phyloP scores from a whole-genome alignment of 2,329 filamentous ascomycete species.

The Alternaria triticina region DNA sequence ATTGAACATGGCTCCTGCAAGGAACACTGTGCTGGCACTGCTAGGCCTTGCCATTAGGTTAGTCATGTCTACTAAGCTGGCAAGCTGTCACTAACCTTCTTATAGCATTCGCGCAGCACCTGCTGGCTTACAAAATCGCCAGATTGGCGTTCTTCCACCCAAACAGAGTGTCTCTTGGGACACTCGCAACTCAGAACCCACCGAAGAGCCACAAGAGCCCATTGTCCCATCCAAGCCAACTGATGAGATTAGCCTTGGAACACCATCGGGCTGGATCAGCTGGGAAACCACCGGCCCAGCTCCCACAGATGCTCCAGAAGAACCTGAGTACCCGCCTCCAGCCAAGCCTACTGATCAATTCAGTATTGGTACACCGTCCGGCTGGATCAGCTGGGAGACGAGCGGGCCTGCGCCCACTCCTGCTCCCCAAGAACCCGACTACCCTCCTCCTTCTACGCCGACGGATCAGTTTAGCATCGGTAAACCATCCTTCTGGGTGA shows the following conservation, averaged over 20 bases:
- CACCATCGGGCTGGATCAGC: slow-evolving; percentile 12
- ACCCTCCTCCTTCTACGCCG: slow-evolving; percentile 11
- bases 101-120: slow-evolving; percentile 29
- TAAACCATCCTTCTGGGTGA: slow-evolving; percentile 6
- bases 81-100: slow-evolving; percentile 5
- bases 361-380: slow-evolving; percentile 21
- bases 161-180: slow-evolving; percentile 28
- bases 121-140: slow-evolving; percentile 22
- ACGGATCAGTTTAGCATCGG: slow-evolving; percentile 13
- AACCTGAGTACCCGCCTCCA: slow-evolving; percentile 12
- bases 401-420: slow-evolving; percentile 3
- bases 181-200: slow-evolving; percentile 13
- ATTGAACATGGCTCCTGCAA: slow-evolving; percentile 32
- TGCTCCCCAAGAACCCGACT: slow-evolving; percentile 6
- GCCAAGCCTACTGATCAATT: slow-evolving; percentile 22
- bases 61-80: not conserved
- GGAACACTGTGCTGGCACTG: slow-evolving; percentile 31
- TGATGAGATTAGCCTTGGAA: slow-evolving; percentile 14
- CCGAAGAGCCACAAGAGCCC: slow-evolving; percentile 14
- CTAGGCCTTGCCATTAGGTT: slow-evolving; percentile 36
- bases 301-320: slow-evolving; percentile 8
- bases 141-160: slow-evolving; percentile 24
- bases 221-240: slow-evolving; percentile 11
- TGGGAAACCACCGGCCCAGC: slow-evolving; percentile 11
- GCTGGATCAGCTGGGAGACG: slow-evolving; percentile 24